Conservation (phyloP, 2,329 filamentous ascomycete genomes). For the Hypoxylon sp. region DNA sequence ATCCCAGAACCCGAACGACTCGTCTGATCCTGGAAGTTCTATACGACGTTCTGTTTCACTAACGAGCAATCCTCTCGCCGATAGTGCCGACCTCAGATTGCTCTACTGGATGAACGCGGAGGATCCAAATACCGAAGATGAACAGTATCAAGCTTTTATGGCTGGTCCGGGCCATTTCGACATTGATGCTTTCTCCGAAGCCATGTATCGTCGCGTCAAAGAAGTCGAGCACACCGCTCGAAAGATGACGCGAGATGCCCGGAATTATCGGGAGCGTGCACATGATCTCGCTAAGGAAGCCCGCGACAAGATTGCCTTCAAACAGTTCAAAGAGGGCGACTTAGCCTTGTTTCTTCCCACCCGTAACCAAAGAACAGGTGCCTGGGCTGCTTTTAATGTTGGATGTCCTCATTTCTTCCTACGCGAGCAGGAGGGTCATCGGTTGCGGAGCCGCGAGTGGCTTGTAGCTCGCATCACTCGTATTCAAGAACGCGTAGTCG, state of each 20-base stretch:
- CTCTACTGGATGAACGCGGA: conserved; percentile 85
- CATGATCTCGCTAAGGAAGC: conserved; percentile 85
- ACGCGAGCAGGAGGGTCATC: conserved; percentile 90
- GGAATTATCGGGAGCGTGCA: conserved; percentile 88
- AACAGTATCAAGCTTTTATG: conserved; percentile 82
- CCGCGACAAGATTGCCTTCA: conserved; percentile 95
- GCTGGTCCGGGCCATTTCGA: conserved; percentile 82
- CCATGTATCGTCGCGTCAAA: conserved; percentile 88
- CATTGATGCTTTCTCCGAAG: conserved; percentile 85
- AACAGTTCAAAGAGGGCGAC: conserved; percentile 96
- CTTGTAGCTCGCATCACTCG: conserved; percentile 93
- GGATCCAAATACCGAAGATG: conserved; percentile 74
- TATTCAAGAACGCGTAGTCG: conserved; percentile 92
- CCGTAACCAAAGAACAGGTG: conserved; percentile 90
- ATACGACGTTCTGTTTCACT: conserved; percentile 67
- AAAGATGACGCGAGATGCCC: conserved; percentile 91
- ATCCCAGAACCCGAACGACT: conserved; percentile 69
- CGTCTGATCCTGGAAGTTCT: conserved; percentile 68
- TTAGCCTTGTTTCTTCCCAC: conserved; percentile 94
- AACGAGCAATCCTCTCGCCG: conserved; percentile 67
- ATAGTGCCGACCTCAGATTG: conserved; percentile 77
- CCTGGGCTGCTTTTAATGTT: conserved; percentile 98
- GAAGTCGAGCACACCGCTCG: conserved; percentile 94
- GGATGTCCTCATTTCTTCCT: conserved; percentile 98
- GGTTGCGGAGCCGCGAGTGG: conserved; percentile 89